Percentiles rank a stretch among this genome's conserved stretches.
phyloP scores from a whole-genome alignment of 208 protist genomes.

The Blastocrithidia nonstop region DNA sequence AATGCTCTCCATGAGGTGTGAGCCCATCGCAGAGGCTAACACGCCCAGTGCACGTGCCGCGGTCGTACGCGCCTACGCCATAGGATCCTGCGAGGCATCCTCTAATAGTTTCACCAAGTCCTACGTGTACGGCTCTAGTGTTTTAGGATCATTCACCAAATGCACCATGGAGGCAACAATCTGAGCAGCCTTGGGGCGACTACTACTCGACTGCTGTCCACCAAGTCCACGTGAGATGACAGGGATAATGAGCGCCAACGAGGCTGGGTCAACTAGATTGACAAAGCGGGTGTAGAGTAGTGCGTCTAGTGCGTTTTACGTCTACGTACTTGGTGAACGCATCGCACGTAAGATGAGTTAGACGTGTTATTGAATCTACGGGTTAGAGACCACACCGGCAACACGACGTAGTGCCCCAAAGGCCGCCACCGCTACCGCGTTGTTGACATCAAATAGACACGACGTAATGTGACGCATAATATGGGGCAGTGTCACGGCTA shows the following conservation, averaged over 20 bases:
- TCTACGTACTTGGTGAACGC: constrained; percentile 77
- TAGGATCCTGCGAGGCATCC: constrained; percentile 73
- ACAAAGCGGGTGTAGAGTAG: constrained; percentile 89
- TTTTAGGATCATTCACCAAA: constrained; percentile 70
- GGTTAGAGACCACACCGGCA: constrained; percentile 81
- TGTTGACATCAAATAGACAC: constrained; percentile 84
- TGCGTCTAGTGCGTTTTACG: constrained; percentile 79
- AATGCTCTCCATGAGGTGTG: constrained; percentile 46
- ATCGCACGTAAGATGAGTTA: constrained; percentile 80
- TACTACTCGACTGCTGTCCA: constrained; percentile 39
- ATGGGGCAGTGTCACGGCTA: constrained; percentile 74
- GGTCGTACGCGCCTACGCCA: constrained; percentile 66
- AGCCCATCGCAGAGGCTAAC: constrained; percentile 55
- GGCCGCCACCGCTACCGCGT: constrained; percentile 59
- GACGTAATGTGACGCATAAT: constrained; percentile 82
- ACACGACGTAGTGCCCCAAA: constrained; percentile 76
- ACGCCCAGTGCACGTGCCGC: constrained; percentile 75
- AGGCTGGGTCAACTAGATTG: constrained; percentile 84
- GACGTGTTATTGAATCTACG: constrained; percentile 84
- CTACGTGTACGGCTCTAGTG: constrained; percentile 73
- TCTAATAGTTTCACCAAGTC: constrained; percentile 75
- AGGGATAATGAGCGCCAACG: constrained; percentile 85
- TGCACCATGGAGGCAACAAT: constrained; percentile 83
- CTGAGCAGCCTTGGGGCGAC: constrained; percentile 82
- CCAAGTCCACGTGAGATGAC: constrained; percentile 74